phyloP scores from a whole-genome alignment of 2,329 filamentous ascomycete species.

The Colletotrichum gloeosporioides region DNA sequence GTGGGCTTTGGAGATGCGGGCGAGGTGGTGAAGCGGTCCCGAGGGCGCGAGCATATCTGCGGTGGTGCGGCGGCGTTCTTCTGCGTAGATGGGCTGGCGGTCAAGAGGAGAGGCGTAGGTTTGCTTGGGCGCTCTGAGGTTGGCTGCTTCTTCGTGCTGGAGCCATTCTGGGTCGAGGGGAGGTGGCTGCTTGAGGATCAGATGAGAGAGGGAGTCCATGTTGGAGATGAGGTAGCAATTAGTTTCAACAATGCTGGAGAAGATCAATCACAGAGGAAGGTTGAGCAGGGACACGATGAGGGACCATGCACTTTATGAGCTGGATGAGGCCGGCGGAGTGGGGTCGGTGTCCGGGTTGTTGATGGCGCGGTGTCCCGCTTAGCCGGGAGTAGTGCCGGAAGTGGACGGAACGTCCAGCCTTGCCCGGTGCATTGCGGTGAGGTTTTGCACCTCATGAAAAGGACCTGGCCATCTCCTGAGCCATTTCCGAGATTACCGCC shows the following conservation, averaged over 20 bases:
- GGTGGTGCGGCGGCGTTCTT: slow-evolving; percentile 43
- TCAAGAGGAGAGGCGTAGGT: slow-evolving; percentile 30
- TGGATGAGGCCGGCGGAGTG: background rate
- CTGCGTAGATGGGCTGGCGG: slow-evolving; percentile 45
- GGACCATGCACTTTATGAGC: background rate
- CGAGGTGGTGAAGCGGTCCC: slow-evolving; percentile 40
- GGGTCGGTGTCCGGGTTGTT: slow-evolving; percentile 17
- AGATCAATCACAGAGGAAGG: background rate
- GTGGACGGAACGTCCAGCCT: background rate
- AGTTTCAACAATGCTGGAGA: background rate
- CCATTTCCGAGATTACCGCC: background rate
- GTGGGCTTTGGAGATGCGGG: slow-evolving; percentile 32
- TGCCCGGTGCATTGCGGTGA: too few species aligned
- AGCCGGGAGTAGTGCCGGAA: slow-evolving; percentile 6
- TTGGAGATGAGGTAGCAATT: background rate
- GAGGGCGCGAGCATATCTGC: slow-evolving; percentile 38
- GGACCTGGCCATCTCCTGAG: background rate
- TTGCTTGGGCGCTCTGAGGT: slow-evolving; percentile 31
- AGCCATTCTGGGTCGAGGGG: slow-evolving; percentile 46
- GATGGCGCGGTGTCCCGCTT: slow-evolving; percentile 14
- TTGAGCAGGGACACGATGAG: background rate
- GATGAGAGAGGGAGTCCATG: background rate
- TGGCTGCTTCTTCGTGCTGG: slow-evolving; percentile 36
- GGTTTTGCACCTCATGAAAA: background rate
- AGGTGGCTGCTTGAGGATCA: slow-evolving; percentile 27